Conservation (phyloP, 1,284 basidiomycete genomes). For the Exobasidium rhododendri region DNA sequence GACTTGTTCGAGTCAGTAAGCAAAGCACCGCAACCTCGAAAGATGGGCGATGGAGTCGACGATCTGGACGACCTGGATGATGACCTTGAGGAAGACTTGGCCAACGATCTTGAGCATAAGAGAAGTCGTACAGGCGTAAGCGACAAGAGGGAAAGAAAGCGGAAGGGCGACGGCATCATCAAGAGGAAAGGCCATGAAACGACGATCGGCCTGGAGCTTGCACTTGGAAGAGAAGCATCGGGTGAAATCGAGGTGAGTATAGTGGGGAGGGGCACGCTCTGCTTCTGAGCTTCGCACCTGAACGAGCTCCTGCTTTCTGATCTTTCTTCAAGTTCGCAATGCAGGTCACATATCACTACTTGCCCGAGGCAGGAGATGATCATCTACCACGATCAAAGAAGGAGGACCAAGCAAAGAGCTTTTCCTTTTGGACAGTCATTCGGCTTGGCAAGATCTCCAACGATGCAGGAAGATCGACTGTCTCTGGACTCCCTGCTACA, state of each 20-base stretch:
- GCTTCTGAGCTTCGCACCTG: constrained; percentile 2
- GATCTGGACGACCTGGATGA: constrained; percentile 9
- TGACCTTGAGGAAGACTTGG: neutral
- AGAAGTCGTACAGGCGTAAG: constrained; percentile 17
- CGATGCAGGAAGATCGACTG: neutral
- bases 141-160: constrained; percentile 17
- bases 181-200: constrained; percentile 19
- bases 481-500: neutral
- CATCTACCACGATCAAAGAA: neutral
- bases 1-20: neutral
- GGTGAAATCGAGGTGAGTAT: constrained; percentile 19
- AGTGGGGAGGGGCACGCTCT: constrained; percentile 10
- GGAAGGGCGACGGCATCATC: constrained; percentile 13
- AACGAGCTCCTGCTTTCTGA: constrained; percentile 18
- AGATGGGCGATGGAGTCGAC: constrained; percentile 16
- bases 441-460: constrained; percentile 14
- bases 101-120: constrained; percentile 13
- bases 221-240: constrained; percentile 16
- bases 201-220: constrained; percentile 18
- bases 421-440: constrained; percentile 25
- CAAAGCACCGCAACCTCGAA: neutral
- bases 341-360: constrained; percentile 36
- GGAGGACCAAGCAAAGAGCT: constrained; percentile 10
- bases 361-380: constrained; percentile 11
- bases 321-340: constrained; percentile 21